These are phyloP conservation scores for Cyclotella atomus DNA, from an alignment of 108 stramenopile species.

Conservation along the genomic window DNA sequence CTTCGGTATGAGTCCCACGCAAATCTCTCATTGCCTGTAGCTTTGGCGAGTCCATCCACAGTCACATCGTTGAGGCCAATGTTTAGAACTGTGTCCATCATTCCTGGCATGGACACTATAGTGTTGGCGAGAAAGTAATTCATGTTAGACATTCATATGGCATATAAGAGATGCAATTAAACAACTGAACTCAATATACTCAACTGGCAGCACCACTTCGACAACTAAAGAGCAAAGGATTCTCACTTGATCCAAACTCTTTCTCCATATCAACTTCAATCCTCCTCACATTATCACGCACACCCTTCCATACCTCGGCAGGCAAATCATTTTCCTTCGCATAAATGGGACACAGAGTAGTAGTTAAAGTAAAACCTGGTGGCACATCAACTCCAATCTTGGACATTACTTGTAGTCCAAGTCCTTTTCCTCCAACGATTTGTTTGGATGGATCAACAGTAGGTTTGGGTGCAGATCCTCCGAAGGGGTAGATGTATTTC, in stretches of 20 bases:
- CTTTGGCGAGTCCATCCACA: conserved; percentile 73
- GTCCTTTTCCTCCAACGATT: conserved; percentile 54
- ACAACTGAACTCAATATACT: no score
- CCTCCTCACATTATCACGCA: conserved; percentile 47
- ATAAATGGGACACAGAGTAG: conserved; percentile 42
- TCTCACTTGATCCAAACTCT: conserved; percentile 60
- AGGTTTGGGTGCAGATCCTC: conserved; percentile 48
- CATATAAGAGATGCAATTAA: no score
- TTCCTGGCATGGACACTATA: conserved; percentile 76
- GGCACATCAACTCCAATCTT: conserved; percentile 58
- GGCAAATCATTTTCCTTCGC: conserved; percentile 43
- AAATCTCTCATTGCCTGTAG: conserved; percentile 73
- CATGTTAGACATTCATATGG: no score
- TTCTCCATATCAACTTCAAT: conserved; percentile 69
- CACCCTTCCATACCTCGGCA: conserved; percentile 41
- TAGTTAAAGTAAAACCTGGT: conserved; percentile 49
- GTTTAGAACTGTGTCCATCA: conserved; percentile 86
- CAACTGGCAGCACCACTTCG: conserved; percentile 70
- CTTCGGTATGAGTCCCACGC: conserved; percentile 87
- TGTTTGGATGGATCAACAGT: conserved; percentile 38
- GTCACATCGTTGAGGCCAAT: conserved; percentile 85
- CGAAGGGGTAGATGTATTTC: conserved; percentile 55
- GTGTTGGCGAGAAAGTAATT: no score
- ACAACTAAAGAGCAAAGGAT: conserved; percentile 71
- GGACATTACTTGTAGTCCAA: conserved; percentile 46